Evolutionary conservation across 345 rosid genomes (phyloP), one percentile per base, ranked within the genome.

Genomic region (Limnanthes douglasii): DNA sequence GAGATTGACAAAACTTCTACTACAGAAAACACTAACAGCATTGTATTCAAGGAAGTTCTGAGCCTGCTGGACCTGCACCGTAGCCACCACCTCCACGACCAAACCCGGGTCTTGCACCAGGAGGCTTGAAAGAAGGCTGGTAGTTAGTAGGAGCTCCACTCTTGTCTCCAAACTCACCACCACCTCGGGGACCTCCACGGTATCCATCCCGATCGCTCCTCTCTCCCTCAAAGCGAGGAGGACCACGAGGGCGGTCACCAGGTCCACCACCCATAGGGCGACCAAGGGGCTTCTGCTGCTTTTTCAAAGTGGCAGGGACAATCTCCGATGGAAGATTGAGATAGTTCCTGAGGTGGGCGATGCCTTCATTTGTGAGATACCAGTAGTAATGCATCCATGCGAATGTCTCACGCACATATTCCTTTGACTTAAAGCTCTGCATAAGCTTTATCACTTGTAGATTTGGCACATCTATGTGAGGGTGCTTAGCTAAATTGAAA

Each of bases 371-470:
- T 7, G 94, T 86, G 21, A 86, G 76, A 59, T 63, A 86, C 96
- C 96, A 81, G 47, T 81, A 86, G 51, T 86, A 81, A 44, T 86
- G 96, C 94, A 86, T 86, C 96, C 96, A 86, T 8, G 94, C 94
- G 42, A 86, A 86, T 5, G 94, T 86, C 71, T 81, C 96, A 0
- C 73, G 54, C 2, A 81, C 96, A 35, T 77, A 81, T 59, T 86
- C 96, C 81, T 81, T 86, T 0, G 96, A 86, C 51, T 86, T 81
- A 58, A 86, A 86, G 53, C 90, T 77, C 56, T 85, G 94, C 96
- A 85, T 85, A 62, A 80, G 44, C 86, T 85, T 85, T 38, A 85
- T 85, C n/a, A 85, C 94, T 50, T 85, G 90, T 15, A 85, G 60
- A 45, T 80, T 85, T 0, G 96, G 90, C 10, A 80, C 96, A 42